These are phyloP conservation scores for Escallonia herrerae DNA, from an alignment of 129 eudicot genomes.

Conservation along the genomic window DNA sequence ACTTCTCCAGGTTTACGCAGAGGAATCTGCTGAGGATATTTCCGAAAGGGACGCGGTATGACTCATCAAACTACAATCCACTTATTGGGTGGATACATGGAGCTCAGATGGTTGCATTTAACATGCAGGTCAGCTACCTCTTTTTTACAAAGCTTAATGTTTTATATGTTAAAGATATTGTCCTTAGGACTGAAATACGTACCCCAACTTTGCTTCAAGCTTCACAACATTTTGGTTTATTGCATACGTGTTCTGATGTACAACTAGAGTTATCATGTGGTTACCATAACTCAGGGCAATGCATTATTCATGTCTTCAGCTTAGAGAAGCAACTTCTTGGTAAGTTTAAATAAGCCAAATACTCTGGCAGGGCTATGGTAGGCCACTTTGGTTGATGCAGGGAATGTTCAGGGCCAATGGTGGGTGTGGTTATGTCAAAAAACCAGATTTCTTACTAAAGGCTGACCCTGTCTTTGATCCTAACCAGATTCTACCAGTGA, in stretches of 20 bases:
- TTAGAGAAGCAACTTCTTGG: too few relatives aligned
- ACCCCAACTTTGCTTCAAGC: neutral
- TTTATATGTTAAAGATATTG: neutral
- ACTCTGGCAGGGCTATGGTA: constrained; percentile 57
- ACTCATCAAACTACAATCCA: constrained; percentile 85
- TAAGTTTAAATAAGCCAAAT: neutral
- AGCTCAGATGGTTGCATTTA: constrained; percentile 90
- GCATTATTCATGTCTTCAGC: too few relatives aligned
- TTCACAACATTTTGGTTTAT: neutral
- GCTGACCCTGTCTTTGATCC: constrained; percentile 49
- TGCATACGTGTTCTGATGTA: too few relatives aligned
- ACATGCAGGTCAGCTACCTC: constrained; percentile 66
- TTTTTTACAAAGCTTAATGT: neutral
- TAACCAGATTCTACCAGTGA: constrained; percentile 34
- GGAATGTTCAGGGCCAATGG: constrained; percentile 95
- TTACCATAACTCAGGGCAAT: neutral
- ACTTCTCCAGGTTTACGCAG: constrained; percentile 56
- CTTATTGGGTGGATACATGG: constrained; percentile 84
- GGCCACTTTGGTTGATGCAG: constrained; percentile 82
- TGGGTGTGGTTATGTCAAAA: constrained; percentile 80
- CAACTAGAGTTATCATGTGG: neutral
- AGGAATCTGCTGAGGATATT: constrained; percentile 77
- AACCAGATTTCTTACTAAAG: constrained; percentile 64
- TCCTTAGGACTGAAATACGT: neutral
- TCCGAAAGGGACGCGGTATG: constrained; percentile 71